Evolutionary conservation across 768 basidiomycete genomes (phyloP).

Genomic region (Lactarius evosmus): DNA sequence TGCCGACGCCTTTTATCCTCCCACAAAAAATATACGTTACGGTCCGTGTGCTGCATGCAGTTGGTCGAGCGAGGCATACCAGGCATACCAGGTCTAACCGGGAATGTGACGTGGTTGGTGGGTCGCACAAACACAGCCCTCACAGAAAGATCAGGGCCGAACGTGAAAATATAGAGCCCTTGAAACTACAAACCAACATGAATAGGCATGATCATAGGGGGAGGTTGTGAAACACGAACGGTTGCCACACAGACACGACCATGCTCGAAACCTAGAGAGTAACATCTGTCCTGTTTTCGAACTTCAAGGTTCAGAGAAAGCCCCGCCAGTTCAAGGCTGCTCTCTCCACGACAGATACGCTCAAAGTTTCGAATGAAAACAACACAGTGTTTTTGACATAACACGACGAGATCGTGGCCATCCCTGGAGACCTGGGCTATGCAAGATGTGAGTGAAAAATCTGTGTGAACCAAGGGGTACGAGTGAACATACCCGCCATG

Average conservation of each 20-base stretch:
- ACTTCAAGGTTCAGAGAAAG: conserved; percentile 6
- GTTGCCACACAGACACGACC: conserved; percentile 16
- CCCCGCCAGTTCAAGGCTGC: not conserved
- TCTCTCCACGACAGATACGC: conserved; percentile 26
- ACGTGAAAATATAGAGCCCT: conserved; percentile 7
- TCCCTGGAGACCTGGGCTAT: conserved; percentile 38
- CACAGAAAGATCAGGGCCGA: not conserved
- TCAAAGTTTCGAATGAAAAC: conserved; percentile 36
- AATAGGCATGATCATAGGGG: not conserved
- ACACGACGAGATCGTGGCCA: conserved; percentile 36
- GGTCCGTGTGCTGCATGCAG: not conserved
- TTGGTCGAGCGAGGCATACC: not conserved
- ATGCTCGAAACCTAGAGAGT: conserved; percentile 16
- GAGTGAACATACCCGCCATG: conserved; percentile 4
- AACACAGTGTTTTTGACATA: conserved; percentile 31
- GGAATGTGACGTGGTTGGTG: not conserved
- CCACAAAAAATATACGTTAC: not conserved
- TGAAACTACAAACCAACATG: not conserved
- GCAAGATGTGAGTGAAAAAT: conserved; percentile 1
- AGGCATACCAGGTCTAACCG: too few species aligned
- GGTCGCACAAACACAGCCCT: not conserved
- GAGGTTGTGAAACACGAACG: not conserved
- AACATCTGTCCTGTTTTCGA: not conserved
- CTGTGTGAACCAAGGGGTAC: not conserved
- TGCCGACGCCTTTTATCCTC: not conserved